Evolutionary conservation across 331 rosid genomes (phyloP).

Genomic region (Cydonia oblonga): DNA sequence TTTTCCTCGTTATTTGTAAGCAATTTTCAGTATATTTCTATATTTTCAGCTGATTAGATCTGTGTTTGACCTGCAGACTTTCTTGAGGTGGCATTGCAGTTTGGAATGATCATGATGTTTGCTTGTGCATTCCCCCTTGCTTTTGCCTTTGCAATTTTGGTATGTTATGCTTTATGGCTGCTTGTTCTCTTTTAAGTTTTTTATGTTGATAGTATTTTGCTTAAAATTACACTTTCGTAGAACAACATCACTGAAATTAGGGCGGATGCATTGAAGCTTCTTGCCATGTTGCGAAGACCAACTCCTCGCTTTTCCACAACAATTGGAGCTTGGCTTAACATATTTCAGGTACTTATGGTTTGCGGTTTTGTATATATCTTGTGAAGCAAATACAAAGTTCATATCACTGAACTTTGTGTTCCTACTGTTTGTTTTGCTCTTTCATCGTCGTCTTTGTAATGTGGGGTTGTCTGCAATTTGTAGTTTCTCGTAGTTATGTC

Average conservation of each 20-base stretch:
- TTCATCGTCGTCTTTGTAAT: constrained; percentile 5
- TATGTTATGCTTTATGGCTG: constrained; percentile 25
- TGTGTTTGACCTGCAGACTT: constrained; percentile 51
- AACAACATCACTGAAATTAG: constrained; percentile 89
- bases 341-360: constrained; percentile 61
- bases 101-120: constrained; percentile 96
- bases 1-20: neutral
- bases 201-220: neutral
- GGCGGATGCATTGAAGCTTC: constrained; percentile 91
- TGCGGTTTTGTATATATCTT: no score
- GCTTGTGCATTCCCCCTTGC: constrained; percentile 96
- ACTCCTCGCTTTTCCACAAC: constrained; percentile 72
- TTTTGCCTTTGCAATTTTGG: constrained; percentile 79
- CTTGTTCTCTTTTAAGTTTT: neutral
- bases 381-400: neutral
- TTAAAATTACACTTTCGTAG: no score
- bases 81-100: constrained; percentile 92
- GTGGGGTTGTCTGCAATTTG: constrained; percentile 9
- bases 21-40: neutral
- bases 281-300: constrained; percentile 74
- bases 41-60: constrained; percentile 1
- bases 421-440: neutral
- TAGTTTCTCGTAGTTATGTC: constrained; percentile 79
- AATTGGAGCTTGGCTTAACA: constrained; percentile 96
- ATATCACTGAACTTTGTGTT: neutral